Evolutionary conservation across 331 rosid species (phyloP), one percentile per base, ranked within the genome.

Genomic region (Acacia concinna): DNA sequence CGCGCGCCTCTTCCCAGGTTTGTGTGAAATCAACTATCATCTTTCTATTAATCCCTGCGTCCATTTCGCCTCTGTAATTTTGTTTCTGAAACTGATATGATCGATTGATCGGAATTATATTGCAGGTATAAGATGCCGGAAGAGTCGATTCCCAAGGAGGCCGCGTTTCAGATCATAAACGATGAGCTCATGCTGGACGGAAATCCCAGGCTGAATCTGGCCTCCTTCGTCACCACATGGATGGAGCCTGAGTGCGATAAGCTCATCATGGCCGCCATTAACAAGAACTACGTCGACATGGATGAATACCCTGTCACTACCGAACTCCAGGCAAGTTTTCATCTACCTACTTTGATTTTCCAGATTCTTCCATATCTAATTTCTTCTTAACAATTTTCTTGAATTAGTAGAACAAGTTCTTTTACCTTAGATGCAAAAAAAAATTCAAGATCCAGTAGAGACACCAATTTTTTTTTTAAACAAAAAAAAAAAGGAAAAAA

Each of bases 221-320:
- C 97, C 2, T 88, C 92, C 25, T 91, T 91, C 73, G 97, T 91
- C 25, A 91, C 97, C 0, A 91, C 97, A 0, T 91, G 88, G 91
- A 91, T 91, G 97, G 94, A 91, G 75, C 91, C 94, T 0, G 91
- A 91, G 78, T 89, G 92, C 1, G 90, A 92, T 35, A 89, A 84
- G 76, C 93, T 92, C 41, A 87, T 92, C 27, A 87, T 92, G 93
- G 85, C 83, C 35, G 54, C 95, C 54, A 81, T 90, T 63, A 90
- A 87, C 85, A 92, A 92, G 81, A 92, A 92, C 87, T 92, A 87
- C 27, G 97, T 92, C 7, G 95, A 92, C 81, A 90, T 90, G 96
- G 97, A 90, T 31, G 96, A 92, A 67, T 92, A 92, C 76, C 97
- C 97, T 32, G 89, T 89, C 71, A 92, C 97, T 81, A 92, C 97